Evolutionary conservation across 2,329 filamentous ascomycete species (phyloP).

Genomic region (Colletotrichum australisinense): DNA sequence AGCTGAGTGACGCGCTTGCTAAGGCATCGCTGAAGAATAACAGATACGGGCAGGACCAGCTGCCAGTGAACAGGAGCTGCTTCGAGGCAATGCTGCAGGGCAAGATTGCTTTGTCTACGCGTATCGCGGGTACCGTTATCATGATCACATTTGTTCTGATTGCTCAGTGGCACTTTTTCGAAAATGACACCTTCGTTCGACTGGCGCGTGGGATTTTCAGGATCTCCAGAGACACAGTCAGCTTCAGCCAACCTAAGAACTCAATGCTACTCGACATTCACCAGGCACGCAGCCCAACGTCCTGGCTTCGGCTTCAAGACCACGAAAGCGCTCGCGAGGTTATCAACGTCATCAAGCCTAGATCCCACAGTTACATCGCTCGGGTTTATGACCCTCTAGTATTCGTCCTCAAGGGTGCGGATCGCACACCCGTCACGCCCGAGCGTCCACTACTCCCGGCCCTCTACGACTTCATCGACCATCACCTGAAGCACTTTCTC

Average conservation of each 20-base stretch:
- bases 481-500: slow-evolving; percentile 69
- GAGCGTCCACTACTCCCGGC: slow-evolving; percentile 65
- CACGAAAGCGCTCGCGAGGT: slow-evolving; percentile 82
- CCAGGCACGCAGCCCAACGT: slow-evolving; percentile 79
- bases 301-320: slow-evolving; percentile 82
- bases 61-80: slow-evolving; percentile 59
- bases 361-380: slow-evolving; percentile 77
- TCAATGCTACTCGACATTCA: slow-evolving; percentile 71
- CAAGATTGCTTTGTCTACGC: slow-evolving; percentile 75
- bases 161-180: slow-evolving; percentile 83
- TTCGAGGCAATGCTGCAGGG: slow-evolving; percentile 71
- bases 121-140: slow-evolving; percentile 79
- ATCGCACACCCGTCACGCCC: slow-evolving; percentile 67
- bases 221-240: slow-evolving; percentile 42
- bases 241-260: slow-evolving; percentile 38
- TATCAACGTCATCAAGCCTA: slow-evolving; percentile 80
- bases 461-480: slow-evolving; percentile 75
- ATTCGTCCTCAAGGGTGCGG: slow-evolving; percentile 76
- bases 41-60: slow-evolving; percentile 44
- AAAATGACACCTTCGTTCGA: slow-evolving; percentile 60
- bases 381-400: slow-evolving; percentile 80
- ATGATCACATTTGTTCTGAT: slow-evolving; percentile 79
- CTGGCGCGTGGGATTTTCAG: slow-evolving; percentile 48
- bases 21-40: slow-evolving; percentile 61
- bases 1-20: slow-evolving; percentile 78